A percentile compares a stretch with the other conserved stretches of the same genome.
These are phyloP conservation scores for Talaromyces atroroseus DNA, from an alignment of 2,329 filamentous ascomycete species.

Conservation along the genomic window DNA sequence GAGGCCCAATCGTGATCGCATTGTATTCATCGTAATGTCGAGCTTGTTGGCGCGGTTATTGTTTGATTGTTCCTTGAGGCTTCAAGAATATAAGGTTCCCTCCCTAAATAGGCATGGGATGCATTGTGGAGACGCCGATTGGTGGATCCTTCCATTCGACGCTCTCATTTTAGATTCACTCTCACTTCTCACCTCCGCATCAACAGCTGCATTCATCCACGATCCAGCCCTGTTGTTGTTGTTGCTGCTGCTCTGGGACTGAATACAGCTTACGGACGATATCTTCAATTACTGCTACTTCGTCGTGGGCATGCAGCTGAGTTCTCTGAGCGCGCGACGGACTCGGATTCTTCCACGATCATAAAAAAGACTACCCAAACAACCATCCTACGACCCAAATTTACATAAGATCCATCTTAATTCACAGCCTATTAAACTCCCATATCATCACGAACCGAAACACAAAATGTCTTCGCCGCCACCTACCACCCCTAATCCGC, in stretches of 20 bases:
- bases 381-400: neutral
- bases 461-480: conserved; percentile 36
- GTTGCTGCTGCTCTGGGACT: neutral
- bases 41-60: too few species aligned
- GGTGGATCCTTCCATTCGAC: neutral
- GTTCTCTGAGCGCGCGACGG: neutral
- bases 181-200: neutral
- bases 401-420: neutral
- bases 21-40: neutral
- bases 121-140: conserved; percentile 1
- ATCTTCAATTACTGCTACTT: neutral
- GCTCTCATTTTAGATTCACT: neutral
- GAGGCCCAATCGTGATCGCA: neutral
- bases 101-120: neutral
- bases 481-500: conserved; percentile 20
- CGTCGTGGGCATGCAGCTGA: neutral
- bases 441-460: neutral
- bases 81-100: neutral
- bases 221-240: neutral
- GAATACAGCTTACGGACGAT: neutral
- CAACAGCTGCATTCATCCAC: neutral
- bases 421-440: neutral
- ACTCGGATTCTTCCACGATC: neutral
- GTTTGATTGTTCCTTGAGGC: too few species aligned
- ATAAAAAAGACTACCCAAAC: neutral